Evolutionary conservation across 1,284 basidiomycete genomes (phyloP).

Genomic region (Ceratobasidium sp.): DNA sequence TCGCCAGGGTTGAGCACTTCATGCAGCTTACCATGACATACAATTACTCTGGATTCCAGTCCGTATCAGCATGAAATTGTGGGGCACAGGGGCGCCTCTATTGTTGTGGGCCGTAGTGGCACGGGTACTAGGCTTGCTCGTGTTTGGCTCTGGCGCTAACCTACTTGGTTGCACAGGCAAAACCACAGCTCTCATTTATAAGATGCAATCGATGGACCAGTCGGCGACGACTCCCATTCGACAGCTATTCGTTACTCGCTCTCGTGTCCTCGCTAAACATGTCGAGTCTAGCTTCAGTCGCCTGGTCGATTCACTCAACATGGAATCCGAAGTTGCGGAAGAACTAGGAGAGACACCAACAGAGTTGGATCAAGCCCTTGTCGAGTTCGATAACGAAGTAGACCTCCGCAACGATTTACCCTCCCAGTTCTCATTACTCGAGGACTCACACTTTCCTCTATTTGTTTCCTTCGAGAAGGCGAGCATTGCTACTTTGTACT

Average conservation of each 20-base stretch:
- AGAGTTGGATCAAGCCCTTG: not conserved
- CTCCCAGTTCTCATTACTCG: not conserved
- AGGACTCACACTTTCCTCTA: constrained; percentile 27
- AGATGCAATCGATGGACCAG: not conserved
- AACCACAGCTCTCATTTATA: constrained; percentile 25
- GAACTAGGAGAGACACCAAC: not conserved
- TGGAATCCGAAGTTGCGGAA: not conserved
- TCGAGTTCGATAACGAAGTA: constrained; percentile 34
- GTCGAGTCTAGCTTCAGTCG: constrained; percentile 4
- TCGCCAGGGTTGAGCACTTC: not conserved
- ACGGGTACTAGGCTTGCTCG: not conserved
- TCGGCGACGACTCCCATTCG: not conserved
- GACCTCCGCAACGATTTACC: constrained; percentile 21
- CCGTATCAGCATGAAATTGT: not conserved
- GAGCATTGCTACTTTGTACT: not conserved
- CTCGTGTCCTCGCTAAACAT: not conserved
- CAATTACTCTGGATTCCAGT: not conserved
- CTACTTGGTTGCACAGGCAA: not conserved
- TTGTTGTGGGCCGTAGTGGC: constrained; percentile 23
- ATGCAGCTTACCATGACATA: no score
- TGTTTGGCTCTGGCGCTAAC: no score
- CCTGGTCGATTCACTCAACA: not conserved
- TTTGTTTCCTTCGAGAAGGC: constrained; percentile 39
- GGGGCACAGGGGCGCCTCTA: not conserved
- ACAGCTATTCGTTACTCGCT: constrained; percentile 27